phyloP scores from a whole-genome alignment of 2,329 filamentous ascomycete genomes.

The Claviceps sp. region DNA sequence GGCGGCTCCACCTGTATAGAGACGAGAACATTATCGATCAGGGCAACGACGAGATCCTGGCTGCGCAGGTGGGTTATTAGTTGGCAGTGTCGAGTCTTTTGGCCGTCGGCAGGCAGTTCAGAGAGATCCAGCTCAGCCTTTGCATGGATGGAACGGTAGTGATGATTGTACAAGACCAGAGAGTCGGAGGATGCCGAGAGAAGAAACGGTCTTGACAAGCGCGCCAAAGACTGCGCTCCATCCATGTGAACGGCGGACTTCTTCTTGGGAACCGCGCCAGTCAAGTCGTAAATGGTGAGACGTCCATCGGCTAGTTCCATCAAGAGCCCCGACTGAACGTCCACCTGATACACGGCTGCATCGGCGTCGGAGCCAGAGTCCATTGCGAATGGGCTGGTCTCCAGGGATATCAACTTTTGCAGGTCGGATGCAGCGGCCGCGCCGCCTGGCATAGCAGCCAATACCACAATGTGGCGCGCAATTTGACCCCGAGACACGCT shows the following conservation, averaged over 20 bases:
- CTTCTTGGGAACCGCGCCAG: slow-evolving; percentile 46
- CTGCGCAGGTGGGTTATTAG: slow-evolving; percentile 52
- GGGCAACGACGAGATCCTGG: slow-evolving; percentile 50
- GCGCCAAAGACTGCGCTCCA: slow-evolving; percentile 46
- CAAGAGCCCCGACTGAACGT: slow-evolving; percentile 49
- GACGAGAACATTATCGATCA: slow-evolving; percentile 50
- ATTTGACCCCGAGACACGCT: slow-evolving; percentile 17
- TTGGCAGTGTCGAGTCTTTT: slow-evolving; percentile 24
- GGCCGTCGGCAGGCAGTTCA: slow-evolving; percentile 22
- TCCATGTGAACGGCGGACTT: slow-evolving; percentile 39
- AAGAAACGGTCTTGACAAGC: slow-evolving; percentile 52
- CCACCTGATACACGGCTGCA: slow-evolving; percentile 35
- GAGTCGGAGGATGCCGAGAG: slow-evolving; percentile 44
- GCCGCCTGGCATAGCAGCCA: slow-evolving; percentile 18
- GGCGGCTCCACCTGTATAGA: slow-evolving; percentile 57
- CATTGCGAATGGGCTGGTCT: slow-evolving; percentile 24
- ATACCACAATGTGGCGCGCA: slow-evolving; percentile 18
- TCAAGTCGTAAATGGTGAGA: slow-evolving; percentile 51
- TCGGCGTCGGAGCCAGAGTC: slow-evolving; percentile 8
- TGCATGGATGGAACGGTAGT: slow-evolving; percentile 49
- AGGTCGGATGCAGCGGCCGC: slow-evolving; percentile 13
- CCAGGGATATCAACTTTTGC: slow-evolving; percentile 25
- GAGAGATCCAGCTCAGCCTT: slow-evolving; percentile 31
- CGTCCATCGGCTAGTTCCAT: slow-evolving; percentile 41
- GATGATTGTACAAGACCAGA: slow-evolving; percentile 54